These are phyloP conservation scores for Mollisiaceae sp. DNA, from an alignment of 2,329 filamentous ascomycete species.

Conservation along the genomic window DNA sequence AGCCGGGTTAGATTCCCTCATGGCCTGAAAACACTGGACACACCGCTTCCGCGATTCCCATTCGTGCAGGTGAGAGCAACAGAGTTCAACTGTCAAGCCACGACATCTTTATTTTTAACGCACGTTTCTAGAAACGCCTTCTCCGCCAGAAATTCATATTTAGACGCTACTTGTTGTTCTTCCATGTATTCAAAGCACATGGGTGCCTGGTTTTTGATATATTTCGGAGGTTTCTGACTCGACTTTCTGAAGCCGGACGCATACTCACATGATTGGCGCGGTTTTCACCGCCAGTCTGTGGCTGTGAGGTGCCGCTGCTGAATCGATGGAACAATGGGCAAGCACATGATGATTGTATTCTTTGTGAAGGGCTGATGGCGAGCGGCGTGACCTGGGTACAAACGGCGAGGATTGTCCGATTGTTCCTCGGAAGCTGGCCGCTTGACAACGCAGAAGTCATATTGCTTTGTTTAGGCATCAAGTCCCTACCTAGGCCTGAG, in stretches of 20 bases:
- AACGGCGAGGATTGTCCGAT: slow-evolving; percentile 32
- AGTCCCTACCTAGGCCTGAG: slow-evolving; percentile 13
- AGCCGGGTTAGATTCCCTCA: slow-evolving; percentile 25
- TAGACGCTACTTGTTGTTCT: slow-evolving; percentile 16
- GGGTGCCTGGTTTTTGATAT: slow-evolving; percentile 17
- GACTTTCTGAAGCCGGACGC: slow-evolving; percentile 23
- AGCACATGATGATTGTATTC: slow-evolving; percentile 29
- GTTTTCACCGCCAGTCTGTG: slow-evolving; percentile 41
- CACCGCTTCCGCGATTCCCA: slow-evolving; percentile 29
- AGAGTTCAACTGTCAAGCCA: slow-evolving; percentile 17
- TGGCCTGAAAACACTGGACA: slow-evolving; percentile 23
- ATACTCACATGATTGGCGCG: slow-evolving; percentile 35
- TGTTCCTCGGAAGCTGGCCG: slow-evolving; percentile 19
- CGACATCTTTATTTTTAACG: slow-evolving; percentile 29
- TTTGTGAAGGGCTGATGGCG: slow-evolving; percentile 29
- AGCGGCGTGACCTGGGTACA: slow-evolving; percentile 26
- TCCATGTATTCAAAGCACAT: slow-evolving; percentile 21
- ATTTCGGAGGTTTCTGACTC: slow-evolving; percentile 26
- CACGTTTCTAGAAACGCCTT: slow-evolving; percentile 28
- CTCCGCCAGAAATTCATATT: slow-evolving; percentile 27
- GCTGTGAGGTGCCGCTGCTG: slow-evolving; percentile 38
- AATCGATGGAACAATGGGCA: slow-evolving; percentile 26
- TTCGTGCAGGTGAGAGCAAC: slow-evolving; percentile 11
- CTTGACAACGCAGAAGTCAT: slow-evolving; percentile 36
- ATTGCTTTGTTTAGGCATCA: slow-evolving; percentile 39